These are phyloP conservation scores for Termitomyces sp. DNA, from an alignment of 768 basidiomycete genomes.

Conservation along the genomic window DNA sequence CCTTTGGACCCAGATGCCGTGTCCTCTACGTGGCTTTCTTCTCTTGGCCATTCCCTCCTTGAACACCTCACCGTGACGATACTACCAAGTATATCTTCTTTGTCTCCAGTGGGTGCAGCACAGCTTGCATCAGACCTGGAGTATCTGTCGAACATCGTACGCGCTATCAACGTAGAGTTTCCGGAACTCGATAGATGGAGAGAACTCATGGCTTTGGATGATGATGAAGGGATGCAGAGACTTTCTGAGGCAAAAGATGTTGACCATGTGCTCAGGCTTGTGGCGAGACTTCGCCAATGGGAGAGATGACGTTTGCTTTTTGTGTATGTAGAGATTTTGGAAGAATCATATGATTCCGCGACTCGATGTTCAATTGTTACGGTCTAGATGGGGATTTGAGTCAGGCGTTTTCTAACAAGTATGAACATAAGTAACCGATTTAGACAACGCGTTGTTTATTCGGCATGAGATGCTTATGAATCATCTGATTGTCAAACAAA, in stretches of 20 bases:
- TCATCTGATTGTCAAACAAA: slow-evolving; percentile 4
- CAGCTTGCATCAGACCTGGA: slow-evolving; percentile 86
- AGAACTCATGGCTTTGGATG: slow-evolving; percentile 57
- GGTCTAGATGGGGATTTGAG: not conserved
- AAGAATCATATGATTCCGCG: not conserved
- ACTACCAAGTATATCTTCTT: slow-evolving; percentile 62
- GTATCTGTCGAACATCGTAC: slow-evolving; percentile 86
- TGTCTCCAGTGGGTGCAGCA: slow-evolving; percentile 65
- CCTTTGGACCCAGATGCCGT: slow-evolving; percentile 70
- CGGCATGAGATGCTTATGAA: slow-evolving; percentile 1
- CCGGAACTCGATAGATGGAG: slow-evolving; percentile 79
- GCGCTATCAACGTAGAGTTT: slow-evolving; percentile 85
- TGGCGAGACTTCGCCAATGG: slow-evolving; percentile 27
- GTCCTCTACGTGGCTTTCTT: slow-evolving; percentile 87
- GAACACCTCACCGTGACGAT: slow-evolving; percentile 63
- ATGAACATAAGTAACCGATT: not conserved
- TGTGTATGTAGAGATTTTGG: not conserved
- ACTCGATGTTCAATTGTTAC: no score
- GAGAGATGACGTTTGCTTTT: slow-evolving; percentile 5
- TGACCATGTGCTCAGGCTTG: slow-evolving; percentile 28
- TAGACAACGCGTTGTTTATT: slow-evolving; percentile 2
- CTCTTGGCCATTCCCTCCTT: slow-evolving; percentile 78
- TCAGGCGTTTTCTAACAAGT: no score
- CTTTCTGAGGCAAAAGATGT: slow-evolving; percentile 19
- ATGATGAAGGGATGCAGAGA: slow-evolving; percentile 36